Evolutionary conservation across 768 basidiomycete species (phyloP).

Genomic region (Mycena kentingensis): DNA sequence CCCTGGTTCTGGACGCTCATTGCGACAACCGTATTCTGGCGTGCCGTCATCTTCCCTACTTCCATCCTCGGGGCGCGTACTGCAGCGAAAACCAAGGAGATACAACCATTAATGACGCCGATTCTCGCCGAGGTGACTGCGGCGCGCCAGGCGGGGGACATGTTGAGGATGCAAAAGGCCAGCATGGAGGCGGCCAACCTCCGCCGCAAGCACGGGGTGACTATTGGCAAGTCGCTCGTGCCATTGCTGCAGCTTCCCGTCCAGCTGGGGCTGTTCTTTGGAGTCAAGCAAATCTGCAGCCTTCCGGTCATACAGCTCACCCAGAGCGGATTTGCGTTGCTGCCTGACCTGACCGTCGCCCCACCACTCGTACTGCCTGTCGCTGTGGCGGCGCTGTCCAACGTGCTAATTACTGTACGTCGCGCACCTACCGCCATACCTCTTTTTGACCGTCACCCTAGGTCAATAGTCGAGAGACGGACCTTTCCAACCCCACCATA

Average conservation of each 20-base stretch:
- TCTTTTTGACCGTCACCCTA: conserved; percentile 18
- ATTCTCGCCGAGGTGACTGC: conserved; percentile 47
- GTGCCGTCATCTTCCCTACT: conserved; percentile 61
- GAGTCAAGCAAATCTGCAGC: conserved; percentile 67
- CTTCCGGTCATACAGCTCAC: conserved; percentile 74
- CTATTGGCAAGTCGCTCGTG: conserved; percentile 50
- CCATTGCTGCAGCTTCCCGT: conserved; percentile 71
- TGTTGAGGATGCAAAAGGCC: conserved; percentile 53
- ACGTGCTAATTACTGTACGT: conserved; percentile 70
- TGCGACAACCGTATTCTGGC: conserved; percentile 61
- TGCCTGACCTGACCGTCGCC: conserved; percentile 76
- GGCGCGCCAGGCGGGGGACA: conserved; percentile 37
- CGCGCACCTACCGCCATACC: background rate
- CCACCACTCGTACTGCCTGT: conserved; percentile 79
- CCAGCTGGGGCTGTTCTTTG: conserved; percentile 83
- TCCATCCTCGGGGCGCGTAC: conserved; percentile 58
- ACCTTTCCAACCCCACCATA: conserved; percentile 55
- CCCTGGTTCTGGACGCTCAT: conserved; percentile 88
- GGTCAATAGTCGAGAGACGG: conserved; percentile 55
- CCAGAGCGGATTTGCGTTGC: conserved; percentile 70
- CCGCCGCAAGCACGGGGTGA: conserved; percentile 67
- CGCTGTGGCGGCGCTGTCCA: conserved; percentile 57
- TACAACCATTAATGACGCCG: conserved; percentile 53
- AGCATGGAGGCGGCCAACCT: conserved; percentile 56
- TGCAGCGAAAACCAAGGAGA: conserved; percentile 58